Evolutionary conservation across 805 yeast species (phyloP), one percentile per base, ranked within the genome.

Genomic region (Hanseniaspora singularis): DNA sequence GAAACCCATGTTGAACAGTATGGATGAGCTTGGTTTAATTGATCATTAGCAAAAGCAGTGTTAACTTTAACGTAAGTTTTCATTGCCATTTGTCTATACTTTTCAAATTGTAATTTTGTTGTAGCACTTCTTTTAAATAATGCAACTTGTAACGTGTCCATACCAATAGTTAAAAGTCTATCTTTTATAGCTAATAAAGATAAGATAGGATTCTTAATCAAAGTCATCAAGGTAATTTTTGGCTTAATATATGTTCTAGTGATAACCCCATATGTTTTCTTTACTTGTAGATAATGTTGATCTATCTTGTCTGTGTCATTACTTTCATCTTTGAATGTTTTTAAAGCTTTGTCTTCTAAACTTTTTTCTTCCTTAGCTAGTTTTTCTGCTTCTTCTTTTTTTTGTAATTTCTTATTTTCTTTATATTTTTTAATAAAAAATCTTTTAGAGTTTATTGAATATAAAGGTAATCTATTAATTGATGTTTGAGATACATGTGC

Each of bases 61-160:
- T 88, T 86, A n/a, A 84, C 80, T 49, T 74, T 74, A 24, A 81
- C 81, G 61, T 77, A 87, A 42, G 68, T 69, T 54, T 85, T 85
- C 54, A 88, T 77, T 7, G 94, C 94, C 26, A 71, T 72, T 62
- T 86, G 89, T 61, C 83, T 84, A 95, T 95, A 88, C 50, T 77
- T 73, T 18, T 76, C 59, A 53, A 80, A 81, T 36, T 76, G 66
- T 27, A 88, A 84, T 61, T 77, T 81, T 49, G 72, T 58, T 32
- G 77, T 74, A 23, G 87, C 77, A 60, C 81, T 82, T 59, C 76
- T 71, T 32, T 85, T 79, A 55, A 79, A 76, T 40, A 76, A 61
- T 8, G 79, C 87, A 36, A 81, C 64, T 54, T 81, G 73, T n/a
- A 68, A 61, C 16, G 89, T 81, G 59, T 82, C 83, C 55, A 79